Conservation (phyloP, 306 rosid genomes). For the Crataegus laevigata region DNA sequence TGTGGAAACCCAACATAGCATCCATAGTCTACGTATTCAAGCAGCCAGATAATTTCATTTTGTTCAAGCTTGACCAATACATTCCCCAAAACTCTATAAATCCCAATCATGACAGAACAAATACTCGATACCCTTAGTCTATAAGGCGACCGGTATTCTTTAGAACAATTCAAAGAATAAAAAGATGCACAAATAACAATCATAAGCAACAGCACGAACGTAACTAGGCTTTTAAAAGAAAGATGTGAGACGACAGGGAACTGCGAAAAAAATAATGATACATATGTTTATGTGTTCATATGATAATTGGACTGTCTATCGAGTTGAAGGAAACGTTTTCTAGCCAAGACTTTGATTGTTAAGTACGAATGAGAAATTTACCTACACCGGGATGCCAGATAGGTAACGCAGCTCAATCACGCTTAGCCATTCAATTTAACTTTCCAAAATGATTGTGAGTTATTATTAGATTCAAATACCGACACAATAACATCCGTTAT, state of each 20-base stretch:
- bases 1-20: conserved; percentile 1
- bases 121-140: background rate
- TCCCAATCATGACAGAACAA: background rate
- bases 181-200: background rate
- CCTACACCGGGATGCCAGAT: too few relatives aligned
- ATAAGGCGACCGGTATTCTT: background rate
- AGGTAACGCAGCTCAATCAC: too few relatives aligned
- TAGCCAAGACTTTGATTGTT: background rate
- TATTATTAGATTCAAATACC: too few relatives aligned
- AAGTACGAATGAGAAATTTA: background rate
- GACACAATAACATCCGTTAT: too few relatives aligned
- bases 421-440: too few relatives aligned
- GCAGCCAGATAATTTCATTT: background rate
- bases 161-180: background rate
- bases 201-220: background rate
- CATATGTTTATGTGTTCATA: background rate
- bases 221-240: background rate
- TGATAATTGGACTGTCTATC: background rate
- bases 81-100: background rate
- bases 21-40: conserved; percentile 6
- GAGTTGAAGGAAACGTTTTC: too few relatives aligned
- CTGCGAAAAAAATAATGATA: background rate
- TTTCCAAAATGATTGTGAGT: too few relatives aligned
- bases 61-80: background rate
- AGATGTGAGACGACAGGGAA: background rate